A percentile compares a stretch with the other conserved stretches of the same genome.
Evolutionary conservation across 2,329 filamentous ascomycete genomes (phyloP).

Genomic region (Penicillium sp.): DNA sequence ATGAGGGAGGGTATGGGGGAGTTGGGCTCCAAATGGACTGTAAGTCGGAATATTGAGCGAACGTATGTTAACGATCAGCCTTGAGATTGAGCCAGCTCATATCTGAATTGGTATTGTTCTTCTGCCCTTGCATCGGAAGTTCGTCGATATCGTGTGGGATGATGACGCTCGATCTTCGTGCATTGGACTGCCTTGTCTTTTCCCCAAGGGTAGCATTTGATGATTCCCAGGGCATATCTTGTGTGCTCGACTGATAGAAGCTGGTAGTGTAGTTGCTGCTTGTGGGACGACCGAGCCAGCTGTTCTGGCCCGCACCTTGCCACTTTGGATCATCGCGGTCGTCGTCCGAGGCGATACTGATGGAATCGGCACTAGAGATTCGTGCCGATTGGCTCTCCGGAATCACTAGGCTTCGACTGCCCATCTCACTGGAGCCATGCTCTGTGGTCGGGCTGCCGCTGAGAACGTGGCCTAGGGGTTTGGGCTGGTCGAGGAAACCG

Average conservation of each 20-base stretch:
- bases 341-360: conserved; percentile 39
- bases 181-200: conserved; percentile 21
- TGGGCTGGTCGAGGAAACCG: conserved; percentile 38
- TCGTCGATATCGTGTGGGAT: conserved; percentile 33
- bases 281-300: conserved; percentile 37
- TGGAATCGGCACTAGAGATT: conserved; percentile 45
- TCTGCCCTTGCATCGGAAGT: conserved; percentile 16
- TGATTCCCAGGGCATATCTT: conserved; percentile 20
- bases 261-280: conserved; percentile 45
- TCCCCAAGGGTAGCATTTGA: conserved; percentile 17
- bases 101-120: conserved; percentile 36
- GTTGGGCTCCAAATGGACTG: neutral
- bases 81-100: conserved; percentile 47
- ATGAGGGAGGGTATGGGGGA: neutral
- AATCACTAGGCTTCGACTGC: conserved; percentile 33
- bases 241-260: conserved; percentile 33
- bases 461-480: conserved; percentile 40
- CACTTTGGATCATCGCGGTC: conserved; percentile 31
- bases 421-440: conserved; percentile 25
- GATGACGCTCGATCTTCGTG: conserved; percentile 33
- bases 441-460: conserved; percentile 46
- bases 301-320: conserved; percentile 25
- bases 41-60: neutral
- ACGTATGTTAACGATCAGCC: conserved; percentile 23
- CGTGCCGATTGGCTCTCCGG: conserved; percentile 43